Percentiles rank a stretch among this genome's conserved stretches.
Conservation (phyloP, 257 asterid species). For the Plantago elongata region DNA sequence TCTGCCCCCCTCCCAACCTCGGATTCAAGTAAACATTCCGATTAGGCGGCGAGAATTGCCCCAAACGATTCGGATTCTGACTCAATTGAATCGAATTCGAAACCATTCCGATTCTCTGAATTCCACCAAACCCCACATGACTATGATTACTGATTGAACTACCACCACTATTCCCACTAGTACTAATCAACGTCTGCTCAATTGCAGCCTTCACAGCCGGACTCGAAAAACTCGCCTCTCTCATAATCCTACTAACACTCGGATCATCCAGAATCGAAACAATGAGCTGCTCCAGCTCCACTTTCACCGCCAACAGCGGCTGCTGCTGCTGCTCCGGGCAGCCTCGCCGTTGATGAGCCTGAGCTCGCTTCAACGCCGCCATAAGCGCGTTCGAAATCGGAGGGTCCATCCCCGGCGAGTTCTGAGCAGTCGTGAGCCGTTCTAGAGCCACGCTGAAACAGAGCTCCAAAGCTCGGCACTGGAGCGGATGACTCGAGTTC, state of each 20-base stretch:
- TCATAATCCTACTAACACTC: conserved; percentile 80
- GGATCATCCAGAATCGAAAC: conserved; percentile 88
- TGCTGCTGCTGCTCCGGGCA: conserved; percentile 95
- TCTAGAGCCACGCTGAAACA: conserved; percentile 88
- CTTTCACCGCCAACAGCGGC: conserved; percentile 78
- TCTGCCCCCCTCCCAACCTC: conserved; percentile 38
- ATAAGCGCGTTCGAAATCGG: conserved; percentile 81
- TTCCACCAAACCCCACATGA: conserved; percentile 35
- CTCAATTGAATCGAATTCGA: conserved; percentile 16
- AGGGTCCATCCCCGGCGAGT: conserved; percentile 55
- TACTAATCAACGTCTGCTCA: conserved; percentile 50
- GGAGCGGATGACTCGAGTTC: conserved; percentile 85
- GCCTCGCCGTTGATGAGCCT: conserved; percentile 83
- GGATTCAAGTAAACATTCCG: conserved; percentile 62
- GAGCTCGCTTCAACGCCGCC: conserved; percentile 88
- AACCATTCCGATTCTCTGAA: conserved; percentile 28
- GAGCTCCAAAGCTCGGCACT: conserved; percentile 91
- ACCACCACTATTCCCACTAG: conserved; percentile 14
- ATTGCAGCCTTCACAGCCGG: conserved; percentile 78
- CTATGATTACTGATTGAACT: conserved; percentile 23
- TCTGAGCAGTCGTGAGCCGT: conserved; percentile 70
- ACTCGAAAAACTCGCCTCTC: conserved; percentile 88
- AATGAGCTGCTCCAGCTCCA: conserved; percentile 76
- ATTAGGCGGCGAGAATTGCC: conserved; percentile 16
- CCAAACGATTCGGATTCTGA: neutral